Conservation (phyloP, 2,329 filamentous ascomycete genomes). For the Parafenestella ontariensis region DNA sequence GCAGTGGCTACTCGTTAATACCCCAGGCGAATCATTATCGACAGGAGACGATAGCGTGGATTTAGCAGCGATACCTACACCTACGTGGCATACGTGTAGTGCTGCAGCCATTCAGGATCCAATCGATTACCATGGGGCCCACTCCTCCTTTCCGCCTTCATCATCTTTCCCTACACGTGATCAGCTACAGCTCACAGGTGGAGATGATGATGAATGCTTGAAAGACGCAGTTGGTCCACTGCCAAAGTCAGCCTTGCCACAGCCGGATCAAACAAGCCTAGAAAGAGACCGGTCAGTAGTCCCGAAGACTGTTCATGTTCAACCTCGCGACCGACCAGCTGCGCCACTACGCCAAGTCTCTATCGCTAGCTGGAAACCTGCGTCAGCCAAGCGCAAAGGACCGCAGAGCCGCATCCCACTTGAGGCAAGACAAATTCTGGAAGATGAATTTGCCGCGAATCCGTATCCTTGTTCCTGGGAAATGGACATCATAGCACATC, state of each 20-base stretch:
- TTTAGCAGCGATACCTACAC: background rate
- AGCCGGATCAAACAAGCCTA: background rate
- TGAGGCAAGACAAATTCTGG: slow-evolving; percentile 43
- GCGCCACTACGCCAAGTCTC: slow-evolving; percentile 18
- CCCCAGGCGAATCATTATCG: background rate
- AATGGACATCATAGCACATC: slow-evolving; percentile 46
- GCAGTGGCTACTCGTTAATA: slow-evolving; percentile 7
- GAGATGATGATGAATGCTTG: background rate
- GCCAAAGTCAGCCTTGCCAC: background rate
- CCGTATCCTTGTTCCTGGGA: slow-evolving; percentile 47
- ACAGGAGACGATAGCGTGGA: background rate
- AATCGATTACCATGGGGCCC: background rate
- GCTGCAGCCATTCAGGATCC: background rate
- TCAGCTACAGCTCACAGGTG: background rate
- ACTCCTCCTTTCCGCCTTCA: slow-evolving; percentile 4
- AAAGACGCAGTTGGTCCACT: background rate
- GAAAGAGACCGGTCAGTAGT: background rate
- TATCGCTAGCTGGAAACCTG: slow-evolving; percentile 34
- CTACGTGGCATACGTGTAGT: slow-evolving; percentile 1
- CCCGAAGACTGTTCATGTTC: background rate
- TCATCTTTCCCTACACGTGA: slow-evolving; percentile 6
- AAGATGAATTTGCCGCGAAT: slow-evolving; percentile 45
- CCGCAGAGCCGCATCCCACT: slow-evolving; percentile 39
- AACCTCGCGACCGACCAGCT: background rate
- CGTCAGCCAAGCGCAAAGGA: slow-evolving; percentile 44